These are phyloP conservation scores for Entrophospora sp. DNA, from an alignment of 192 early-diverging fungal genomes.

Conservation along the genomic window DNA sequence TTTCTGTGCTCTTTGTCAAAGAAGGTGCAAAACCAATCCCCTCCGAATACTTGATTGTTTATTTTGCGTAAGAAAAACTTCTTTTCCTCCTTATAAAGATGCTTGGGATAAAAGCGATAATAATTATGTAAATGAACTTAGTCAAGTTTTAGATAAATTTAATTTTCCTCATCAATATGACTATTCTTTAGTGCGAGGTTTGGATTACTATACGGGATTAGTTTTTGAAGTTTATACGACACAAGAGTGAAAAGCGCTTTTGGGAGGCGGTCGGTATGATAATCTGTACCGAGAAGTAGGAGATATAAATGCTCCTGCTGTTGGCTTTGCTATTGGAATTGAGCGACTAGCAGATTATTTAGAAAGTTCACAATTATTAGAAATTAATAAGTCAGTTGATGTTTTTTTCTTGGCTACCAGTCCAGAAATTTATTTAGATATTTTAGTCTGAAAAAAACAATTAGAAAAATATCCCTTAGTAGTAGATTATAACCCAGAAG, in stretches of 20 bases:
- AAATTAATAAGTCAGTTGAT: background rate
- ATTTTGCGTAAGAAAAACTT: background rate
- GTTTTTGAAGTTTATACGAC: background rate
- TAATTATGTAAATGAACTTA: conserved; percentile 3
- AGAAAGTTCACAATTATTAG: background rate
- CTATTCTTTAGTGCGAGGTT: conserved; percentile 10
- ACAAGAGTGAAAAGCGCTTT: background rate
- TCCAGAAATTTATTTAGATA: background rate
- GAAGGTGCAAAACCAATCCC: conserved; percentile 1
- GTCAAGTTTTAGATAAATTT: conserved; percentile 9
- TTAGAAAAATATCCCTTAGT: background rate
- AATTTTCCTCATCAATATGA: conserved; percentile 14
- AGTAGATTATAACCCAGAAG: conserved; percentile 3
- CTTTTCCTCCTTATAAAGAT: conserved; percentile 8
- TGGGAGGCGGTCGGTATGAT: background rate
- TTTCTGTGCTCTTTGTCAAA: conserved; percentile 1
- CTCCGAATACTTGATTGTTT: background rate
- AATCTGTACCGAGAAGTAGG: conserved; percentile 6
- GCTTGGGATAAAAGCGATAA: background rate
- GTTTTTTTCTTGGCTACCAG: background rate
- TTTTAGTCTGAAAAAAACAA: background rate
- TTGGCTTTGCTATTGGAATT: conserved; percentile 7
- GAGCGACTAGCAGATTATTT: conserved; percentile 2
- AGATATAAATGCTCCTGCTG: background rate
- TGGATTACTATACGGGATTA: conserved; percentile 9